Base-by-base conservation (phyloP, 306 rosid species). In the Cicer chorassanicum region DNA sequence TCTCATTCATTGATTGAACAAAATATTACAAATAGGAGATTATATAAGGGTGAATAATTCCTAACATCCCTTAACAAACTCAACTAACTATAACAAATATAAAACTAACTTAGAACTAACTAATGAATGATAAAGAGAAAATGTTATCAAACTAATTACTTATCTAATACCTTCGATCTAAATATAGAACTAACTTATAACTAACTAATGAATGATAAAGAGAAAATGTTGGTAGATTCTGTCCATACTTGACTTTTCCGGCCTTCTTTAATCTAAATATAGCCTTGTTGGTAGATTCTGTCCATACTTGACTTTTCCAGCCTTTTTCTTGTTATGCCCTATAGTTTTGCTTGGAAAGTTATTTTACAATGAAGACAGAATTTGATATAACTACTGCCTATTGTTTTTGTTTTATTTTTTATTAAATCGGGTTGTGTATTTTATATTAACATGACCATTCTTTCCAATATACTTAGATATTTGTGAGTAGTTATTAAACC, bases 401-500 rank as follows among this genome's bases (percentile, higher is more conserved):
- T 44, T 44, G 49, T 44, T 44, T 44, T 44, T 44, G 11, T 21
- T 56, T 12, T 6, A 11, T 12, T 59, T 59, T 29, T 24, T 29
- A 11, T 29, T 29, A 29, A 59, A 19, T 19, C 19, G 38, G 38
- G 0, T 29, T 11, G 5, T 59, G 10, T 65, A 10, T 42, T 18
- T 65, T 65, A 16, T 42, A 42, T 43, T 42, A 15, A 64, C 51
- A 41, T 4, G 50, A 15, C 18, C 15, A 54, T 61, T 29, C 41
- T 77, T 69, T 64, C 6, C 38, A 68, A 19, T 71, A 19, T 49
- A 46, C 7, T 59, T 46, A 60, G 56, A 72, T 13, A 60, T 71
- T 41, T 65, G 19, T 15, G 10, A 59, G 57, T 39, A 36, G 50
- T 9, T 46, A 57, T 68, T 48, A 68, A 60, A 65, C 44, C 46